These are phyloP conservation scores for Bipolaris zeicola DNA, from an alignment of 2,329 filamentous ascomycete species.

Conservation along the genomic window DNA sequence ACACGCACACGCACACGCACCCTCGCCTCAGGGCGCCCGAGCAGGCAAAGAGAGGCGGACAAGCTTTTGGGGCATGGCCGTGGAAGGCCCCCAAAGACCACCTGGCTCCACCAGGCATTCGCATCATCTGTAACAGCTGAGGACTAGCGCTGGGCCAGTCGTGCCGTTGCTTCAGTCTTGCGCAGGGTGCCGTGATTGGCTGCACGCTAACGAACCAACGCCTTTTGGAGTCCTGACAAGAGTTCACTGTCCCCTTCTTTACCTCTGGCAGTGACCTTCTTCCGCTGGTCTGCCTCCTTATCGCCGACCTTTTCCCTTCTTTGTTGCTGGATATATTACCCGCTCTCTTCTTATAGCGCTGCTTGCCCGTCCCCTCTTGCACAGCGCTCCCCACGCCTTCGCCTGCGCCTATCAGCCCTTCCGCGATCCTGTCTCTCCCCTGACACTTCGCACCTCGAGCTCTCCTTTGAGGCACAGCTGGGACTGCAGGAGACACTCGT, in stretches of 20 bases:
- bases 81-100: not conserved
- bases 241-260: constrained; percentile 7
- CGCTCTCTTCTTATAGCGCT: constrained; percentile 26
- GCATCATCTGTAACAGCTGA: constrained; percentile 11
- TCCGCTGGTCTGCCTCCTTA: constrained; percentile 12
- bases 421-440: constrained; percentile 18
- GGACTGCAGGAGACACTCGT: constrained; percentile 38
- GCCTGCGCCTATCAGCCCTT: constrained; percentile 24
- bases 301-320: constrained; percentile 24
- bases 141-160: constrained; percentile 15
- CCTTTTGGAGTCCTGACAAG: constrained; percentile 13
- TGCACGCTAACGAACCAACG: constrained; percentile 19
- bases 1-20: not conserved
- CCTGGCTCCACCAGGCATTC: constrained; percentile 1
- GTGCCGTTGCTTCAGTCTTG: constrained; percentile 27
- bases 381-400: constrained; percentile 19
- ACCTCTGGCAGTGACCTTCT: constrained; percentile 19
- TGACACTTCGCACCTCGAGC: constrained; percentile 25
- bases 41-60: not conserved
- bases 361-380: constrained; percentile 18
- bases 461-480: constrained; percentile 42
- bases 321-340: constrained; percentile 31
- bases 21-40: not conserved
- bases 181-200: constrained; percentile 25
- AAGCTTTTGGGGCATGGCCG: not conserved